These are phyloP conservation scores for Ambrosiella xylebori DNA, from an alignment of 2,329 filamentous ascomycete species.

Conservation along the genomic window DNA sequence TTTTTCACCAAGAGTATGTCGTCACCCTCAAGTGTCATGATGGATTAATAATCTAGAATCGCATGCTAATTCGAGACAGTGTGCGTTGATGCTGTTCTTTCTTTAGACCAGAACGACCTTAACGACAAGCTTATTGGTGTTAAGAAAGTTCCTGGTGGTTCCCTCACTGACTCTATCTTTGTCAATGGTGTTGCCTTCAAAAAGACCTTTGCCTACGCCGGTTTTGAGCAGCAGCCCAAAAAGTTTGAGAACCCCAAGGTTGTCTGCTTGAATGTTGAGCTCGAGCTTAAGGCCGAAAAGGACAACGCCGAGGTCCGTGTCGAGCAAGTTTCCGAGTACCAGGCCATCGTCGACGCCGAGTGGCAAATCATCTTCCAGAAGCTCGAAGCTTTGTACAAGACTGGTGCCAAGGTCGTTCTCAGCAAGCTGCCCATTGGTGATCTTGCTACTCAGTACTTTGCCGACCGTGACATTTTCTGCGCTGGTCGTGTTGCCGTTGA, in stretches of 20 bases:
- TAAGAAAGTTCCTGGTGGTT: conserved; percentile 96
- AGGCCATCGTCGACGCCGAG: conserved; percentile 96
- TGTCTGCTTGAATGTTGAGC: conserved; percentile 90
- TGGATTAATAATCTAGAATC: neutral
- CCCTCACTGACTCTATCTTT: conserved; percentile 87
- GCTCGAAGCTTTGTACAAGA: conserved; percentile 84
- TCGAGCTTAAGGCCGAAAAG: conserved; percentile 97
- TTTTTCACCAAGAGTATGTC: conserved; percentile 86
- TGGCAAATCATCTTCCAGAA: conserved; percentile 99
- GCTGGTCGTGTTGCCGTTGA: conserved; percentile 81
- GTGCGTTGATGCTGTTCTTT: conserved; percentile 93
- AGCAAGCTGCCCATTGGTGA: conserved; percentile 96
- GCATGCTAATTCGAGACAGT: conserved; percentile 32
- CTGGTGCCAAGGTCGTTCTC: conserved; percentile 90
- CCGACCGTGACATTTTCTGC: conserved; percentile 95
- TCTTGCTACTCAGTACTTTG: conserved; percentile 93
- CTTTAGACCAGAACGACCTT: conserved; percentile 88
- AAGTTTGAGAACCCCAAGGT: conserved; percentile 88
- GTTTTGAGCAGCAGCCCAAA: conserved; percentile 98
- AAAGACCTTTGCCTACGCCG: conserved; percentile 98
- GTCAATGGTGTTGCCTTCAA: conserved; percentile 98
- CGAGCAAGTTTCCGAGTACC: conserved; percentile 96
- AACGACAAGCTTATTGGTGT: conserved; percentile 96
- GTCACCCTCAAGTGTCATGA: neutral
- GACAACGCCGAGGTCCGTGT: conserved; percentile 97